phyloP scores from a whole-genome alignment of 1,284 basidiomycete species.

The Somion occarium region DNA sequence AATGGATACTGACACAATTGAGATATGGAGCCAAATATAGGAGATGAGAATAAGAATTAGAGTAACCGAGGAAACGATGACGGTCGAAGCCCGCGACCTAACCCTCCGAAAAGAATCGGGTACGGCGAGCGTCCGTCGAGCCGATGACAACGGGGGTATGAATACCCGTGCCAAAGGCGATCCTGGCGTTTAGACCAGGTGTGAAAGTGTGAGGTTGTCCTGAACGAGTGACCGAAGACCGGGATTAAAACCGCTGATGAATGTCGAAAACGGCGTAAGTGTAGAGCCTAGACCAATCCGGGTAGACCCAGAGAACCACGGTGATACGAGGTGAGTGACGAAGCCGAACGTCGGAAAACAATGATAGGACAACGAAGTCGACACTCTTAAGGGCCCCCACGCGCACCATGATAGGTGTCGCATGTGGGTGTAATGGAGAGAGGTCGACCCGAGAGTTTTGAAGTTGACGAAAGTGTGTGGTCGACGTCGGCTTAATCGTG shows the following conservation, averaged over 20 bases:
- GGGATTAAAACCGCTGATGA: constrained; percentile 19
- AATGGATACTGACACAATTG: constrained; percentile 39
- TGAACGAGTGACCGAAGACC: constrained; percentile 36
- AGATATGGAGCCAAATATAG: constrained; percentile 19
- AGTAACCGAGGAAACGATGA: constrained; percentile 2
- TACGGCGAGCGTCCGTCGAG: too few relatives aligned
- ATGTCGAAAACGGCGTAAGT: constrained; percentile 14
- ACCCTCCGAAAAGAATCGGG: constrained; percentile 12
- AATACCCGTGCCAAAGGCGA: constrained; percentile 37
- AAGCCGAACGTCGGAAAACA: constrained; percentile 39
- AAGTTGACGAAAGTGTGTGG: constrained; percentile 25
- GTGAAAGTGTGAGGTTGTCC: constrained; percentile 31
- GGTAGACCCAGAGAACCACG: constrained; percentile 24
- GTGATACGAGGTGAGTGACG: constrained; percentile 26
- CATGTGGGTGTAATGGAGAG: constrained; percentile 9
- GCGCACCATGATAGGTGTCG: constrained; percentile 8
- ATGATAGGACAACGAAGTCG: constrained; percentile 31
- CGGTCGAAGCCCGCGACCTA: constrained; percentile 12
- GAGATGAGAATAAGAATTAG: constrained; percentile 17
- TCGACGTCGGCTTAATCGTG: constrained; percentile 25
- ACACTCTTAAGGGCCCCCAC: constrained; percentile 16
- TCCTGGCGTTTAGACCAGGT: constrained; percentile 18
- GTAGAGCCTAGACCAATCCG: constrained; percentile 22
- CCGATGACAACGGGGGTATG: constrained; percentile 44
- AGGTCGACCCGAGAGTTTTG: constrained; percentile 18